Evolutionary conservation across 202 grass and related monocot species (phyloP).

Genomic region (Setaria italica): DNA sequence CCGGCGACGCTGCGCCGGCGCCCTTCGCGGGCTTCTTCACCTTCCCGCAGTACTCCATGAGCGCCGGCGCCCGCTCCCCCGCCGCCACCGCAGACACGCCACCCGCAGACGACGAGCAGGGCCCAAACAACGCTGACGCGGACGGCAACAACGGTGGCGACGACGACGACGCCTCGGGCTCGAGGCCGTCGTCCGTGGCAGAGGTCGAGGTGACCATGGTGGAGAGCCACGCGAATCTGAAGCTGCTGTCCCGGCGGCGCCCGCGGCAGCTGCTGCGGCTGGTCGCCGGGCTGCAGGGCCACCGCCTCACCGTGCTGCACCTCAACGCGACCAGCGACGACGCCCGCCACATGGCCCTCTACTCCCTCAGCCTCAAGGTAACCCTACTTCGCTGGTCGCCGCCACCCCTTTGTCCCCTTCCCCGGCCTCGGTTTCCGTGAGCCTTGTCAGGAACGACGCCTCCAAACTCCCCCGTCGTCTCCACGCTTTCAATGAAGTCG

Average conservation of each 20-base stretch:
- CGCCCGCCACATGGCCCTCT: constrained; percentile 58
- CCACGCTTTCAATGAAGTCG: constrained; percentile 10
- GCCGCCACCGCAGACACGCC: neutral
- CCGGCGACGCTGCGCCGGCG: neutral
- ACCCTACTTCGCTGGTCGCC: neutral
- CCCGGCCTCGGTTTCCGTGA: neutral
- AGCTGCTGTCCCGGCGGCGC: constrained; percentile 59
- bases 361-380: constrained; percentile 92
- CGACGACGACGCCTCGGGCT: neutral
- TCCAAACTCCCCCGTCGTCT: constrained; percentile 27
- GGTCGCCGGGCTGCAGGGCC: constrained; percentile 56
- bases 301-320: constrained; percentile 70
- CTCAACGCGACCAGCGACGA: constrained; percentile 57
- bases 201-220: constrained; percentile 85
- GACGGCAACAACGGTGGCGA: no score
- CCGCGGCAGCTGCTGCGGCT: constrained; percentile 67
- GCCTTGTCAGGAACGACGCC: constrained; percentile 8
- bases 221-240: constrained; percentile 76
- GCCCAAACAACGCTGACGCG: neutral
- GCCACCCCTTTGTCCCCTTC: neutral
- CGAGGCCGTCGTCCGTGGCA: constrained; percentile 51
- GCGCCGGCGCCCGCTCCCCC: neutral
- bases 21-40: constrained; percentile 70
- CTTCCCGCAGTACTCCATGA: constrained; percentile 79
- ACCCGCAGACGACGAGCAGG: neutral